Evolutionary conservation across 257 asterid genomes (phyloP).

Genomic region (Nyctanthes arbortristis): DNA sequence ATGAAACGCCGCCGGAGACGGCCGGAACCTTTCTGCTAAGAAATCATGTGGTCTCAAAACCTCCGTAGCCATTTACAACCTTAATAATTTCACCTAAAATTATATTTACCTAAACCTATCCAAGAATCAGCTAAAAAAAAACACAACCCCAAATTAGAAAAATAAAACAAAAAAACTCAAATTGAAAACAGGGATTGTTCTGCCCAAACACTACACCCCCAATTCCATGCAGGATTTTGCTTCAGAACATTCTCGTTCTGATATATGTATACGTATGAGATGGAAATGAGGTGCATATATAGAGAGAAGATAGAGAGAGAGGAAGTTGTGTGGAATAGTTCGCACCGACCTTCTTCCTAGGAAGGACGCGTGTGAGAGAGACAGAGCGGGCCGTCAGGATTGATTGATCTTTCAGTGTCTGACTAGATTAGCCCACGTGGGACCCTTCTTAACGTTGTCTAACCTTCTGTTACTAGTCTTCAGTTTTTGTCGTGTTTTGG

Average conservation of each 20-base stretch:
- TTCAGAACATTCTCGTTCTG: neutral
- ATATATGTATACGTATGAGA: constrained; percentile 14
- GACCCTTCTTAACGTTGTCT: constrained; percentile 10
- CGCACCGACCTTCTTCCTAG: constrained; percentile 38
- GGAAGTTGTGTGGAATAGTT: constrained; percentile 11
- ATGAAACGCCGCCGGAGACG: constrained; percentile 9
- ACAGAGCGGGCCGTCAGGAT: constrained; percentile 37
- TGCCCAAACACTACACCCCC: constrained; percentile 3
- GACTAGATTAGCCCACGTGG: constrained; percentile 27
- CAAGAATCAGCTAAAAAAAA: neutral
- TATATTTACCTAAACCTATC: neutral
- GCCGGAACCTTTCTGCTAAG: constrained; percentile 30
- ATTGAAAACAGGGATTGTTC: neutral
- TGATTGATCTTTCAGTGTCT: constrained; percentile 23
- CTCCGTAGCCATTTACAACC: constrained; percentile 45
- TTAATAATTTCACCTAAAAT: neutral
- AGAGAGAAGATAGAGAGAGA: constrained; percentile 25
- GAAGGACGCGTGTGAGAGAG: constrained; percentile 36
- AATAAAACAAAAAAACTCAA: too few species aligned
- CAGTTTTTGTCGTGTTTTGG: neutral
- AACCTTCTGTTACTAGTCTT: constrained; percentile 1
- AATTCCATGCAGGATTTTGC: constrained; percentile 29
- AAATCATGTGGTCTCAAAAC: constrained; percentile 43
- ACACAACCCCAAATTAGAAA: neutral
- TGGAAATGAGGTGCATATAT: constrained; percentile 12